These are phyloP conservation scores for Saturnispora zaruensis DNA, from an alignment of 805 yeast genomes.

Conservation along the genomic window DNA sequence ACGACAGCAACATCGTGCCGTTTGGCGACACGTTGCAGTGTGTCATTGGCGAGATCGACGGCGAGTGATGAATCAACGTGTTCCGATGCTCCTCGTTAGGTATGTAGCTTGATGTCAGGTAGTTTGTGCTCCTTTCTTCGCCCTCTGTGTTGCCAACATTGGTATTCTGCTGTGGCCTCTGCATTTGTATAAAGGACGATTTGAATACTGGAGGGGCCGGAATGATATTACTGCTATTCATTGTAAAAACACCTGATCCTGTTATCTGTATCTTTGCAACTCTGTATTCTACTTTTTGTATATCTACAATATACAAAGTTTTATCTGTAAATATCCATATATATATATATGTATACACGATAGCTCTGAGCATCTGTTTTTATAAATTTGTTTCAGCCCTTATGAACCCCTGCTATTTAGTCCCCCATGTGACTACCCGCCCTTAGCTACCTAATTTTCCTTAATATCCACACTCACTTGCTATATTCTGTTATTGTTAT, in stretches of 20 bases:
- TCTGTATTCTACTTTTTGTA: not conserved
- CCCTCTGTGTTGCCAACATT: not conserved
- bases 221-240: constrained; percentile 15
- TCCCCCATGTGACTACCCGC: constrained; percentile 1
- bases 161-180: constrained; percentile 15
- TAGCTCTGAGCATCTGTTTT: not conserved
- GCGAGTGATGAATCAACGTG: constrained; percentile 22
- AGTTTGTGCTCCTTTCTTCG: constrained; percentile 18
- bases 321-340: too few relatives aligned
- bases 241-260: not conserved
- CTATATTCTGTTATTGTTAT: not conserved
- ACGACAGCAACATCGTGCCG: not conserved
- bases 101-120: constrained; percentile 26
- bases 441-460: not conserved
- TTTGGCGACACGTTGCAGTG: constrained; percentile 7
- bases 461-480: not conserved
- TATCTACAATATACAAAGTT: not conserved
- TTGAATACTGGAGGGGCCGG: constrained; percentile 42
- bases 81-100: constrained; percentile 23
- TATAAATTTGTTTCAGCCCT: not conserved
- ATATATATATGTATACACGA: not conserved
- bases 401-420: not conserved
- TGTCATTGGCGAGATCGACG: constrained; percentile 29
- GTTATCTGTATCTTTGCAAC: too few relatives aligned
- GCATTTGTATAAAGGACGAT: constrained; percentile 39